phyloP scores from a whole-genome alignment of 2,329 filamentous ascomycete species.

The Cordyceps cicadae region DNA sequence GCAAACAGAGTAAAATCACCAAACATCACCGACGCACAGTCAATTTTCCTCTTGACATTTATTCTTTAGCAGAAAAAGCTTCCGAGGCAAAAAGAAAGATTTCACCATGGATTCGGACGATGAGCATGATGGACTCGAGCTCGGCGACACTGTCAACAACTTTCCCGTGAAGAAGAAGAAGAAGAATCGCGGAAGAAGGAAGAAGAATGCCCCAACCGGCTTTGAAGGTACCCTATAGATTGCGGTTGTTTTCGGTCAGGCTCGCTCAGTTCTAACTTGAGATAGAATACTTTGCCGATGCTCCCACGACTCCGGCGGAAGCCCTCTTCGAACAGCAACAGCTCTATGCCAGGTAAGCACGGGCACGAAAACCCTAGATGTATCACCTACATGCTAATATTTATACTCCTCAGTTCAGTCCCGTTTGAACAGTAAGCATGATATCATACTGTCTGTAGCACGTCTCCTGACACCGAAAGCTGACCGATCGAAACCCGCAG shows the following conservation, averaged over 20 bases:
- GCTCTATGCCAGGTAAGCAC: conserved; percentile 57
- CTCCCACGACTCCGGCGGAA: conserved; percentile 65
- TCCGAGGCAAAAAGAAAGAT: neutral
- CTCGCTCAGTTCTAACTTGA: neutral
- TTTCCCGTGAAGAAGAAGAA: neutral
- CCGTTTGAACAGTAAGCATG: neutral
- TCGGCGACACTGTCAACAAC: neutral
- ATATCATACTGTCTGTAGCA: too few species aligned
- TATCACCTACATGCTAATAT: neutral
- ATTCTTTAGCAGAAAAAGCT: neutral
- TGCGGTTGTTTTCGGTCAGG: neutral
- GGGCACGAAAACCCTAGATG: neutral
- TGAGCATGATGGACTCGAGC: neutral
- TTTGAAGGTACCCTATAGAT: conserved; percentile 5
- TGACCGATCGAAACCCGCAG: conserved; percentile 28
- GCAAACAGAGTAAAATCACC: neutral
- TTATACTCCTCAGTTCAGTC: neutral
- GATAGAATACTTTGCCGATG: conserved; percentile 66
- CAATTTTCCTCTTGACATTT: neutral
- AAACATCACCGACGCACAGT: neutral
- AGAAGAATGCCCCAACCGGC: neutral
- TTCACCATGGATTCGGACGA: neutral
- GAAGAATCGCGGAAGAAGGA: neutral
- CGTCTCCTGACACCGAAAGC: neutral
- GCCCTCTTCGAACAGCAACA: conserved; percentile 52